Evolutionary conservation across 768 basidiomycete species (phyloP).

Genomic region (Mycena rosella): DNA sequence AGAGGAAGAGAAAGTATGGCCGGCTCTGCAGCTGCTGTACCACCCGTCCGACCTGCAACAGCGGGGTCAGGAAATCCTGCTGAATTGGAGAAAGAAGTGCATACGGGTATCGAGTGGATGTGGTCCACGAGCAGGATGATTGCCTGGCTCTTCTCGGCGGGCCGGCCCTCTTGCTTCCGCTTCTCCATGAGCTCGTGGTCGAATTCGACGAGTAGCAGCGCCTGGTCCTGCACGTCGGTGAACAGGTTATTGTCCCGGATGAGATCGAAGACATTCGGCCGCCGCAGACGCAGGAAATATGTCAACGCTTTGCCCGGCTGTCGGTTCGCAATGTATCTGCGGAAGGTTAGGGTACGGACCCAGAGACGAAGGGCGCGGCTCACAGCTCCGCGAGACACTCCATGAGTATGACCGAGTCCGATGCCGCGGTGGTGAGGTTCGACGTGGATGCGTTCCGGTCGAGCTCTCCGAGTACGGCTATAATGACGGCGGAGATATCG

Average conservation of each 20-base stretch:
- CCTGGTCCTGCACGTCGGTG: conserved; percentile 95
- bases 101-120: conserved; percentile 94
- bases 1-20: conserved; percentile 90
- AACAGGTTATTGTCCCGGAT: conserved; percentile 95
- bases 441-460: conserved; percentile 71
- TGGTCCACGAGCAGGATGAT: conserved; percentile 93
- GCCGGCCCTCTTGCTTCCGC: conserved; percentile 57
- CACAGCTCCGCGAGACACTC: conserved; percentile 94
- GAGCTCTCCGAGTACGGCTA: conserved; percentile 88
- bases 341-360: conserved; percentile 1
- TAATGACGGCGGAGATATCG: conserved; percentile 86
- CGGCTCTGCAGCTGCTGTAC: conserved; percentile 85
- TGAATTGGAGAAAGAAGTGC: conserved; percentile 43
- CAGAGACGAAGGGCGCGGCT: conserved; percentile 32
- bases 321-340: conserved; percentile 85
- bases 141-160: conserved; percentile 74
- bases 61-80: background rate
- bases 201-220: conserved; percentile 92
- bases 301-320: conserved; percentile 96
- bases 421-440: conserved; percentile 49
- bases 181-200: conserved; percentile 87
- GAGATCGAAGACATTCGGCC: conserved; percentile 93
- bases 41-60: conserved; percentile 82
- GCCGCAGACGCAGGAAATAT: conserved; percentile 87
- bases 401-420: conserved; percentile 80